phyloP scores from a whole-genome alignment of 148 eudicot species.

The Fagopyrum homotropicum region DNA sequence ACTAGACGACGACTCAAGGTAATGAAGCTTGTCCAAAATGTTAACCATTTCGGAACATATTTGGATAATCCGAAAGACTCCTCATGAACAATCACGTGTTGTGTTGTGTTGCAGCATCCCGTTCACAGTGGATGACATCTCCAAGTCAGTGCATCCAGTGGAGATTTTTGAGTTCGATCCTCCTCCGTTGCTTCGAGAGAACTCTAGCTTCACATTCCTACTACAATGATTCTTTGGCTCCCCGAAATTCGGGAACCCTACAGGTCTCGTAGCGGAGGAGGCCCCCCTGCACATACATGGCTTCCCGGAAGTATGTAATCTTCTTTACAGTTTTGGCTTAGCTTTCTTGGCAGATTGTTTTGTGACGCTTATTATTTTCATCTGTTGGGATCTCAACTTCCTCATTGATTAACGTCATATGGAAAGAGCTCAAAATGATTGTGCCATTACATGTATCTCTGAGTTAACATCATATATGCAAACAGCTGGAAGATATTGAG shows the following conservation, averaged over 20 bases:
- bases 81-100: background rate
- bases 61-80: background rate
- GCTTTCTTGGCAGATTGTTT: background rate
- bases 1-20: constrained; percentile 94
- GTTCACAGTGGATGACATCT: constrained; percentile 85
- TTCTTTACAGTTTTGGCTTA: constrained; percentile 9
- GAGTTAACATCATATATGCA: no score
- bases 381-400: background rate
- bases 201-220: constrained; percentile 74
- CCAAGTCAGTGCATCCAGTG: constrained; percentile 52
- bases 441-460: no score
- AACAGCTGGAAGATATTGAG: no score
- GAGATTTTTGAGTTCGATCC: constrained; percentile 72
- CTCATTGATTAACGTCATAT: constrained; percentile 4
- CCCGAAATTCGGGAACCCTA: background rate
- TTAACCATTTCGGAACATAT: background rate
- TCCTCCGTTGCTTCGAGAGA: constrained; percentile 83
- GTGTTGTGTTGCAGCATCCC: constrained; percentile 56
- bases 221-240: constrained; percentile 25
- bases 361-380: background rate
- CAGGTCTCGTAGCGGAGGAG: background rate
- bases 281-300: constrained; percentile 8
- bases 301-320: background rate
- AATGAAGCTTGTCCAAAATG: background rate
- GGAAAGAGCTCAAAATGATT: background rate